Conservation (phyloP, 1,139 yeast genomes). For the Pichia sp. region DNA sequence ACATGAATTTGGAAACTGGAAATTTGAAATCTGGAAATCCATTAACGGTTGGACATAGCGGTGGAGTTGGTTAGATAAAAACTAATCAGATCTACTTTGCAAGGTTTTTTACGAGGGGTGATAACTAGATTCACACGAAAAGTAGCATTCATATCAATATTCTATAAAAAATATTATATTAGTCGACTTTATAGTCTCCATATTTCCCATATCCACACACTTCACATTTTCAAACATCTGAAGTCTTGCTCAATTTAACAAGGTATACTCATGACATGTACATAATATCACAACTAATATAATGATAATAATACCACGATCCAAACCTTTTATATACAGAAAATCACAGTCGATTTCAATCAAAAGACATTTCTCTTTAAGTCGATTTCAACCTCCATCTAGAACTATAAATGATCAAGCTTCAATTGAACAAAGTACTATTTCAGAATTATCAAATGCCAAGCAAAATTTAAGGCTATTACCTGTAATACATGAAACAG, state of each 20-base stretch:
- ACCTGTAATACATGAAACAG: not conserved
- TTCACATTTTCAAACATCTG: not conserved
- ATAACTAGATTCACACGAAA: not conserved
- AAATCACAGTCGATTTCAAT: not conserved
- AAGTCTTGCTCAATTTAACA: not conserved
- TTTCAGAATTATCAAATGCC: not conserved
- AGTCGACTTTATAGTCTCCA: not conserved
- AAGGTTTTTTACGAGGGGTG: not conserved
- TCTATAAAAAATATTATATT: not conserved
- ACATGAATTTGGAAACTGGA: not conserved
- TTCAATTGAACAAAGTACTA: not conserved
- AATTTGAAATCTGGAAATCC: not conserved
- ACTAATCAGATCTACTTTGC: not conserved
- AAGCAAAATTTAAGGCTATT: not conserved
- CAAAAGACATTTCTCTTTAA: not conserved
- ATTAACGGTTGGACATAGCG: not conserved
- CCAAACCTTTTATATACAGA: not conserved
- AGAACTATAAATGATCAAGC: not conserved
- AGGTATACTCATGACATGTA: not conserved
- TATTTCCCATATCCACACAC: not conserved
- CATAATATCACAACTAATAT: not conserved
- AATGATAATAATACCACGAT: not conserved
- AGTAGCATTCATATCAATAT: not conserved
- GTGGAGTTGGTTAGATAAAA: not conserved
- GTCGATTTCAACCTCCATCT: constrained; percentile 5